Conservation (phyloP, 2,329 filamentous ascomycete species). For the Pyricularia sp. region DNA sequence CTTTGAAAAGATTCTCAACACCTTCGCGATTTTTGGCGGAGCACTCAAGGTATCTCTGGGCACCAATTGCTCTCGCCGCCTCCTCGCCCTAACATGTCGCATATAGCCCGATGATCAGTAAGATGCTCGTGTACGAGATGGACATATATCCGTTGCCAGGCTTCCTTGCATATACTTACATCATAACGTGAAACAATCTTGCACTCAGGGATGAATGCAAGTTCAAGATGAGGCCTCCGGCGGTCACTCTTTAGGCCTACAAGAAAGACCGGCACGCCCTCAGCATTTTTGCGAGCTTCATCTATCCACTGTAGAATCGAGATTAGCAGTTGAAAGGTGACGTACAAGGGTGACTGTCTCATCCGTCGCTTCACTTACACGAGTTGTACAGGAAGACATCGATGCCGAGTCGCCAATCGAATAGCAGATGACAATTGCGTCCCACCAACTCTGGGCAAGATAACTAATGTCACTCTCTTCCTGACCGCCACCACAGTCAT, state of each 20-base stretch:
- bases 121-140: neutral
- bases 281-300: slow-evolving; percentile 13
- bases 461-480: slow-evolving; percentile 4
- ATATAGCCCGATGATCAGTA: neutral
- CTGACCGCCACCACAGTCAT: slow-evolving; percentile 3
- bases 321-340: neutral
- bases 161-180: slow-evolving; percentile 1
- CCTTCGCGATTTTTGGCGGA: slow-evolving; percentile 10
- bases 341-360: neutral
- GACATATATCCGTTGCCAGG: neutral
- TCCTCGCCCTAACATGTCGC: slow-evolving; percentile 5
- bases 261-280: slow-evolving; percentile 12
- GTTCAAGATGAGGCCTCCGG: slow-evolving; percentile 11
- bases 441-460: slow-evolving; percentile 4
- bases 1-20: slow-evolving; percentile 10
- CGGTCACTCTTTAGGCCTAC: slow-evolving; percentile 14
- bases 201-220: slow-evolving; percentile 11
- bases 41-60: slow-evolving; percentile 13
- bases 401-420: slow-evolving; percentile 1
- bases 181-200: slow-evolving; percentile 8
- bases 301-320: neutral
- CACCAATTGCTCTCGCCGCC: slow-evolving; percentile 6
- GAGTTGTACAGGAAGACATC: neutral
- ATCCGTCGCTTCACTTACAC: neutral
- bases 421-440: slow-evolving; percentile 4